These are phyloP conservation scores for Ambrosia trifida DNA, from an alignment of 129 eudicot genomes.

Conservation along the genomic window DNA sequence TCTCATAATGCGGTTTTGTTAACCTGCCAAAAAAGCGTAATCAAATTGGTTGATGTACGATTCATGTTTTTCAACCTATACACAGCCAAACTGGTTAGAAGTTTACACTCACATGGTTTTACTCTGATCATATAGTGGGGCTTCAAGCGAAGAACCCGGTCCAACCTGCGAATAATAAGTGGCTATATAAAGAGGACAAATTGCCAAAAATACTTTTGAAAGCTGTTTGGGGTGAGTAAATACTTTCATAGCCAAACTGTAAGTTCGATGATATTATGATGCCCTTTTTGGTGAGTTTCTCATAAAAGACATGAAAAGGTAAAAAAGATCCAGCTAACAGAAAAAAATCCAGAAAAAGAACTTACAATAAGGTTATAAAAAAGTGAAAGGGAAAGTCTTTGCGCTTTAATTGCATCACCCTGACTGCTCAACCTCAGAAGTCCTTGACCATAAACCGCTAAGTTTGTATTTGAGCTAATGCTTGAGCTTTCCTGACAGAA, in stretches of 20 bases:
- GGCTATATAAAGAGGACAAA: not conserved
- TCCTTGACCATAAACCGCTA: slow-evolving; percentile 96
- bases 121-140: slow-evolving; percentile 73
- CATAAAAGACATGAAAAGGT: not conserved
- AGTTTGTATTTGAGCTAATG: slow-evolving; percentile 78
- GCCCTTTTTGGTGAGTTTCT: not conserved
- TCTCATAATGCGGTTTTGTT: slow-evolving; percentile 73
- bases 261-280: not conserved
- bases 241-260: slow-evolving; percentile 1
- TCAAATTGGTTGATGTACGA: slow-evolving; percentile 1
- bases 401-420: slow-evolving; percentile 91
- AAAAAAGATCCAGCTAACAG: not conserved
- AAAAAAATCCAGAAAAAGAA: slow-evolving; percentile 2
- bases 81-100: not conserved
- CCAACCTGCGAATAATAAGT: slow-evolving; percentile 59
- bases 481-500: slow-evolving; percentile 74
- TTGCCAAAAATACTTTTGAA: not conserved
- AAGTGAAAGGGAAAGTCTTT: slow-evolving; percentile 76
- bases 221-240: not conserved
- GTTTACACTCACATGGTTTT: slow-evolving; percentile 58
- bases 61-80: slow-evolving; percentile 13
- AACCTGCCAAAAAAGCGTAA: slow-evolving; percentile 45
- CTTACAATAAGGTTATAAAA: slow-evolving; percentile 90
- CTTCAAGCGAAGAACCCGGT: slow-evolving; percentile 85
- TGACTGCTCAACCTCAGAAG: slow-evolving; percentile 69